Base-by-base conservation (phyloP, 1,284 basidiomycete genomes). In the Hymenochaete sp. region DNA sequence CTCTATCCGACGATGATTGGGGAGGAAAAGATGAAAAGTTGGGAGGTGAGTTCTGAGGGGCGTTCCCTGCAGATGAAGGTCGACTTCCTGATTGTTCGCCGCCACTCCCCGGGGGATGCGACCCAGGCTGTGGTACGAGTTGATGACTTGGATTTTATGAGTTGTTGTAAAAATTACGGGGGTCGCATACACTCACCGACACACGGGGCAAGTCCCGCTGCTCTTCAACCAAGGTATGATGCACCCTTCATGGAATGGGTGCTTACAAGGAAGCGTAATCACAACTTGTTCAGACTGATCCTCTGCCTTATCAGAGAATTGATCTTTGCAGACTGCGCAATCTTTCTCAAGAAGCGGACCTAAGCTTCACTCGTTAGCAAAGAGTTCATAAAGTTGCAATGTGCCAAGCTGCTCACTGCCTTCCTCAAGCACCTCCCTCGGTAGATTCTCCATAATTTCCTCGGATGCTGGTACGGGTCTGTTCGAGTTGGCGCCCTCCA, bases 131-230 rank as follows among this genome's bases (percentile, higher is more conserved):
- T 4, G 47, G 42, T 9, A 49, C 38, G 2, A 49, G 26, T 13
- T 42, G 42, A 36, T 39, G 37, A 18, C 47, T 49, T 7, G 31
- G n/a, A 16, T 7, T 10, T 14, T 21, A 21, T 22, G 5, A 25
- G 14, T 26, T 21, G n/a, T n/a, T n/a, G n/a, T n/a, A n/a, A n/a
- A n/a, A n/a, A n/a, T 29, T 10, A 13, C 31, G 4, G 27, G 21
- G 38, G 19, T 11, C 5, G 26, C 8, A 29, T n/a, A 10, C 22
- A 57, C 75, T 28, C 58, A 83, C 77, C 86, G 73, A 67, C 87
- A 91, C 9, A 88, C 84, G 27, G 87, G 87, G 64, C 87, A 91
- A 29, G 87, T 91, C 3, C 81, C 87, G 51, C 80, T 86, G 1
- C 79, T 80, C 56, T 82, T 85, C 16, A 91, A 64, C 87, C 87